Evolutionary conservation across 352 stramenopile species (phyloP), one percentile per base, ranked within the genome.

Genomic region (Sclerospora graminicola): DNA sequence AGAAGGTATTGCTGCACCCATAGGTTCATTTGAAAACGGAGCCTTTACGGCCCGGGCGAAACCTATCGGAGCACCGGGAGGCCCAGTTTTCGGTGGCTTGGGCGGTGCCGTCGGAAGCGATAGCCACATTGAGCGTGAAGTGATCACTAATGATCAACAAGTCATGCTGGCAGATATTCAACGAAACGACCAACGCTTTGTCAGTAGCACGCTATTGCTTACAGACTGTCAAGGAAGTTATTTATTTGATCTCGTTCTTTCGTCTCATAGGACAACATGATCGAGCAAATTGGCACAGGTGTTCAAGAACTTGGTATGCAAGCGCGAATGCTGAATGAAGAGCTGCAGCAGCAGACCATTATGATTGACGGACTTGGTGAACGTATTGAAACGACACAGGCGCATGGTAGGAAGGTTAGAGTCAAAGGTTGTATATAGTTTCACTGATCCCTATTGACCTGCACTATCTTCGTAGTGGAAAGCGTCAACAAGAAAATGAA

Each of bases 401-500:
- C 66, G 24, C 79, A 89, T 29, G 80, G 80, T 91, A 59, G 35
- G 36, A 34, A 34, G 19, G 6, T 19, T 26, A 26, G 21, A 26
- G 21, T 26, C 21, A 26, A 26, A 26, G 21, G 21, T 13, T 8
- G 6, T 18, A 18, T 19, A 10, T 28, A 24, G 4, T 42, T 27
- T 23, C 24, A 32, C 47, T 55, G 29, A 56, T 20, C 14, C 27
- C 20, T 21, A n/a, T n/a, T n/a, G n/a, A n/a, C n/a, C 21, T 21
- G 49, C 15, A 15, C 36, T 34, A 21, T 19, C 31, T 31, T 18
- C 15, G n/a, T 49, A 92, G 80, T 89, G 29, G 77, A 89, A 53
- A 88, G 60, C 26, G 69, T 92, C 30, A 89, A 92, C 47, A 64
- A 65, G 31, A 90, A 90, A 56, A 92, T 92, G 75, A 85, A 85